Base-by-base conservation (phyloP, 192 early-diverging fungal genomes). In the Gorgonomyces haynaldii region DNA sequence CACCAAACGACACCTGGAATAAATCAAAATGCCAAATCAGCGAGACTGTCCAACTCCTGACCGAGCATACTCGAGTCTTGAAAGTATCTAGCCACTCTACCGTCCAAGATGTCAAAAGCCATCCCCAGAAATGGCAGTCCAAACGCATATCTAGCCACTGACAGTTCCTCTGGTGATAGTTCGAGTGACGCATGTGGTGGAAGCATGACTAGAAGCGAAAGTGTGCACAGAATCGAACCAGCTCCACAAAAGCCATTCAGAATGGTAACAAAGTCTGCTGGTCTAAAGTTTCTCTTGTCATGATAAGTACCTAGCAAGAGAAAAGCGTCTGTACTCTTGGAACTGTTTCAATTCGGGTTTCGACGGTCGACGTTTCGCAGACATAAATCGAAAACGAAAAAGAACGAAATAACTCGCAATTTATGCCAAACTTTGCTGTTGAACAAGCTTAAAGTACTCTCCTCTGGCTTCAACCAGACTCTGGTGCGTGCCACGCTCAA, bases 1-100 rank as follows among this genome's bases (percentile, higher is more conserved):
- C 73, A 8, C 85, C 85, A 60, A 89, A 84, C 10, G 60, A 61
- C 63, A 88, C n/a, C n/a, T n/a, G n/a, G n/a, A n/a, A n/a, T n/a
- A n/a, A n/a, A n/a, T n/a, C n/a, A n/a, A n/a, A n/a, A n/a, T n/a
- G n/a, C 79, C 52, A 89, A 69, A 65, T 94, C 90, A 8, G 90
- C 83, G 45, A 94, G 67, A 20, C 82, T 85, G 58, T 94, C 90
- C 13, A 94, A 62, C 60, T 94, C 90, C 45, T 91, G 87, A 19
- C 90, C 90, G 13, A 94, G 65, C 16, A 23, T 44, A 16, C 13
- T 44, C 6, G 19, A n/a, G 4, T 15, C 15, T n/a, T 16, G 15
- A n/a, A 15, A 37, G 17, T 37, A 30, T 30, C 42, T 6, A 15
- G 42, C 42, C 16, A 44, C 42, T 30, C 15, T 44, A n/a, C 42